phyloP scores from a whole-genome alignment of 1,139 yeast genomes.

The Geotrichum klebahnii region DNA sequence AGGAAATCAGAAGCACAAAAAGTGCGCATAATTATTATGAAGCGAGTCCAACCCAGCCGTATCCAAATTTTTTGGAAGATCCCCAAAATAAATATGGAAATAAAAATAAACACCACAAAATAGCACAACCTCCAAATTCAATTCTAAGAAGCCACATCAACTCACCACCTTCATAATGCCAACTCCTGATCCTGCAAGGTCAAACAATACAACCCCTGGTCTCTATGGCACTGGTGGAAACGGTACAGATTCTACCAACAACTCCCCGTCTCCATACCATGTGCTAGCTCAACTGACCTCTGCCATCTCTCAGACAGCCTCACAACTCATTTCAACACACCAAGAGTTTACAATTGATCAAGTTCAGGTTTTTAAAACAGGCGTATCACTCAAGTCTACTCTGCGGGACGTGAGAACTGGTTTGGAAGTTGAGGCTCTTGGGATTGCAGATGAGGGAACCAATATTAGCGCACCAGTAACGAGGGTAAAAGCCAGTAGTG shows the following conservation, averaged over 20 bases:
- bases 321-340: constrained; percentile 18
- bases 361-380: constrained; percentile 20
- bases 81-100: too few species aligned
- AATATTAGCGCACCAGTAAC: neutral
- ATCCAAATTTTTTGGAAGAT: too few species aligned
- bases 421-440: constrained; percentile 17
- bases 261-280: constrained; percentile 13
- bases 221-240: too few species aligned
- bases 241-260: too few species aligned
- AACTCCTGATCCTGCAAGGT: too few species aligned
- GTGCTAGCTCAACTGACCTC: constrained; percentile 13
- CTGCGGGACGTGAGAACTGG: constrained; percentile 22
- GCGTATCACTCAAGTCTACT: constrained; percentile 17
- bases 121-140: too few species aligned
- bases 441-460: neutral
- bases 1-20: too few species aligned
- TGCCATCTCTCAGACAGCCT: constrained; percentile 1
- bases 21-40: too few species aligned
- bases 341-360: constrained; percentile 21
- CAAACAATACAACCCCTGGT: neutral
- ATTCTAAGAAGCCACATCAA: too few species aligned
- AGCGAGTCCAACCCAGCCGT: too few species aligned
- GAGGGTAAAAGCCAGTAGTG: neutral
- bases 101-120: too few species aligned
- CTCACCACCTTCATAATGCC: too few species aligned